Percentiles rank a stretch among this genome's conserved stretches.
phyloP scores from a whole-genome alignment of 768 basidiomycete species.

The Mycena rosella region DNA sequence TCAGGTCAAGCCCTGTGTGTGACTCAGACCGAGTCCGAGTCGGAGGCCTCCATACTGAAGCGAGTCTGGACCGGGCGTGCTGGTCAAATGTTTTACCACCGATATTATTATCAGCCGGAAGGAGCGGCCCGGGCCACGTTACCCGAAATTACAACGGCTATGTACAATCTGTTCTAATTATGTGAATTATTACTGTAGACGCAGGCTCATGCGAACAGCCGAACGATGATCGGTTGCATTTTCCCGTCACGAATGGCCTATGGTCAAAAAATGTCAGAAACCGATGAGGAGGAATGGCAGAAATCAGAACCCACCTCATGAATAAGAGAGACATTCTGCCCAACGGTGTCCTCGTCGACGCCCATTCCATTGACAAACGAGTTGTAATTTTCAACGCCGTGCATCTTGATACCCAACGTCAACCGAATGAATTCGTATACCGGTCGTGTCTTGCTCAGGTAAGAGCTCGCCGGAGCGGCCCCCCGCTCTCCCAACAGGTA shows the following conservation, averaged over 20 bases:
- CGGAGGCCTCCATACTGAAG: no score
- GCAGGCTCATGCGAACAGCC: constrained; percentile 49
- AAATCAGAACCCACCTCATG: constrained; percentile 70
- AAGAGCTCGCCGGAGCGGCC: constrained; percentile 73
- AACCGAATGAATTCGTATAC: constrained; percentile 85
- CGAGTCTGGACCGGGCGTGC: no score
- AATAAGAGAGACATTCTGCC: constrained; percentile 79
- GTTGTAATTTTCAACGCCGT: constrained; percentile 79
- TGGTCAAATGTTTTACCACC: no score
- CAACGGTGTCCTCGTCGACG: constrained; percentile 75
- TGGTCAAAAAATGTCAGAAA: not conserved
- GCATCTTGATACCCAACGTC: constrained; percentile 82
- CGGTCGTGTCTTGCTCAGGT: constrained; percentile 75
- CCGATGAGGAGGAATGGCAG: not conserved
- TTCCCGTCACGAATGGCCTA: constrained; percentile 68
- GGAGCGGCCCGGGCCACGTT: no score
- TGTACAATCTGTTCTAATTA: no score
- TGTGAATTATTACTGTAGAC: not conserved
- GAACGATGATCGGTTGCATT: constrained; percentile 58
- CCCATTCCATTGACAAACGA: constrained; percentile 73
- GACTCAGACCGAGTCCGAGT: no score
- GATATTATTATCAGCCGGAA: no score
- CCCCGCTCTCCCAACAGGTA: constrained; percentile 73
- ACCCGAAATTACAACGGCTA: no score
- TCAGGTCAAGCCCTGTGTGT: no score